Evolutionary conservation across 1,284 basidiomycete species (phyloP), one percentile per base, ranked within the genome.

Genomic region (Vanrija sp.): DNA sequence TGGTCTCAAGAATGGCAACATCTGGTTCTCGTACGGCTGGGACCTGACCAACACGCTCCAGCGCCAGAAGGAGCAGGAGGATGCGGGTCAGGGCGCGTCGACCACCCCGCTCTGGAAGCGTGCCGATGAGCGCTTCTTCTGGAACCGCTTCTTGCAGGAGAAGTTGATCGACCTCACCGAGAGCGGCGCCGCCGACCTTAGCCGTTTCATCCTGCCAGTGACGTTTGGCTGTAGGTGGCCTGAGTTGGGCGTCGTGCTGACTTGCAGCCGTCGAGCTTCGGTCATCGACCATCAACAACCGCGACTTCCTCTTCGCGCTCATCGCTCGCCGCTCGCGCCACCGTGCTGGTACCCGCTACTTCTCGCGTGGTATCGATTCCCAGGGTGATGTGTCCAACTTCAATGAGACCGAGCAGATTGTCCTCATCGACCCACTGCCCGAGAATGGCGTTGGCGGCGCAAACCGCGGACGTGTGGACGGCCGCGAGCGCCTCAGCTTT

Each of bases 71-170:
- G 81, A 59, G 76, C 78, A 43, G 75, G 55, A 86, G 79, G 71
- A 81, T 84, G 25, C 79, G 87, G 61, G 93, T 85, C 87, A 62
- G 64, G 86, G 89, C 73, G 81, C 83, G 68, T 60, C 38, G 6
- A 48, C 57, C 10, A 52, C 49, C 15, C 73, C 73, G 2, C 60
- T 61, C 18, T 63, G 57, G 63, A 65, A 68, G 43, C 68, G 93
- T 83, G 87, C 88, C 29, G 95, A 98, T 67, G 91, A 96, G 68
- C 83, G 95, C 62, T 98, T 98, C 80, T 98, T 98, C 79, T 98
- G 95, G 95, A 98, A 98, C 78, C 89, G 86, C 83, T 90, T 78
- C 62, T 78, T 81, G 38, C 64, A 71, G 52, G 52, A 58, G 2
- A 68, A 68, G 50, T 62, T 81, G 71, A 78, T 79, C 51, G 73